Evolutionary conservation across 495 filamentous ascomycete species (phyloP), one percentile per base, ranked within the genome.

Genomic region (Neurospora sp.): DNA sequence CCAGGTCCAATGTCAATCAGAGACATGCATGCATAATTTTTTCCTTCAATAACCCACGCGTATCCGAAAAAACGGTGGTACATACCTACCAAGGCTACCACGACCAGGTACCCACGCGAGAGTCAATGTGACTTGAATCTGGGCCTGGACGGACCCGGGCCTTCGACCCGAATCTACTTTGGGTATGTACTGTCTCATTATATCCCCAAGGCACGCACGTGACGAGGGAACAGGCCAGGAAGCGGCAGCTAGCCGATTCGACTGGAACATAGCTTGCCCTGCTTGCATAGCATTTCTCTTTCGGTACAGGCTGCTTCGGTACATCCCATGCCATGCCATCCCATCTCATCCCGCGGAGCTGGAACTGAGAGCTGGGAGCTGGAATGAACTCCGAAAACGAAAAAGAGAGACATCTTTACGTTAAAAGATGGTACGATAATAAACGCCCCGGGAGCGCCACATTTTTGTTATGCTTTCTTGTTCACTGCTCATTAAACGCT

Each of bases 311-410:
- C 35, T 37, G 35, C 35, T 22, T 22, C 20, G 45, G 45, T 22
- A 59, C 10, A 53, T 53, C 8, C 45, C 20, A 59, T 14, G 10
- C 48, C 22, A 27, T 37, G 6, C 35, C 35, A 37, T 37, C 10
- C 40, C 40, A 12, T 40, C 31, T 20, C 20, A 53, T 14, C 20
- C 48, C 22, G 14, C 45, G 45, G 44, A 48, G 8, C n/a, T 20
- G 44, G 44, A 59, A n/a, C 40, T 16, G 70, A 70, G 70, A 74
- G 27, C 20, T 39, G 45, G 69, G 61, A 69, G 70, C 48, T 71
- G 41, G 38, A 69, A 70, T 37, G 35, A 37, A 37, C 35, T 37
- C 35, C 37, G 40, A 70, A 65, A 40, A 40, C 4, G 70, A 20
- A 16, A 68, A 35, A 68, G n/a, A 20, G n/a, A 48, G 44, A 48